A percentile compares a stretch with the other conserved stretches of the same genome.
Conservation (phyloP, 257 asterid genomes). For the Capsicum pubescens region DNA sequence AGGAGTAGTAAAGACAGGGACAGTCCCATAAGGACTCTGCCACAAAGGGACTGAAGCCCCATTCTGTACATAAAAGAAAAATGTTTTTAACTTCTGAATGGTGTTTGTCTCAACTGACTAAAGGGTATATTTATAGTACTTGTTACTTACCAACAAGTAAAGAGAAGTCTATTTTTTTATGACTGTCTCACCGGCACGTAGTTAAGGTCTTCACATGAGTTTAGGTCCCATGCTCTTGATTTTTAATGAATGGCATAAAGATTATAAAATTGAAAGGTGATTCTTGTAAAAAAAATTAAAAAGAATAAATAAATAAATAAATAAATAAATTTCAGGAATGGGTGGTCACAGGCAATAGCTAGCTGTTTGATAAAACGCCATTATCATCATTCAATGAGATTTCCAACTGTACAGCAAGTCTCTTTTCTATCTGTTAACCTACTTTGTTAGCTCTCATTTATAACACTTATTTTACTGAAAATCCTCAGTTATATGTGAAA, state of each 20-base stretch:
- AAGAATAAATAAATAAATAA: not conserved
- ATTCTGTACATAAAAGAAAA: slow-evolving; percentile 28
- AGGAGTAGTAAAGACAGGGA: slow-evolving; percentile 29
- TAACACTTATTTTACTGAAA: slow-evolving; percentile 15
- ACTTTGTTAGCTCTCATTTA: slow-evolving; percentile 40
- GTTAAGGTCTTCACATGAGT: slow-evolving; percentile 77
- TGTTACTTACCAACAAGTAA: not conserved
- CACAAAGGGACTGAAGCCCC: slow-evolving; percentile 39
- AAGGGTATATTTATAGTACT: slow-evolving; percentile 25
- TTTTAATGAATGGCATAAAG: slow-evolving; percentile 20
- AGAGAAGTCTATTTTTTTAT: not conserved
- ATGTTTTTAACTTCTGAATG: slow-evolving; percentile 28
- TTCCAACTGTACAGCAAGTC: slow-evolving; percentile 51
- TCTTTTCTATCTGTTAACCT: slow-evolving; percentile 47
- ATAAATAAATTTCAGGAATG: not conserved
- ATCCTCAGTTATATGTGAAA: not conserved
- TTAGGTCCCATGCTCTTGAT: slow-evolving; percentile 62
- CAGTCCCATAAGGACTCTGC: slow-evolving; percentile 38
- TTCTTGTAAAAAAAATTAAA: not conserved
- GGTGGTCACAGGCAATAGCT: slow-evolving; percentile 48
- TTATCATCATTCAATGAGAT: slow-evolving; percentile 62
- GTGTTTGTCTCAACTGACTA: not conserved
- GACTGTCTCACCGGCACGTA: slow-evolving; percentile 53
- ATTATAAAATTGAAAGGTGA: not conserved
- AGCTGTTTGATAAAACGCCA: slow-evolving; percentile 44